Base-by-base conservation (phyloP, 192 early-diverging fungal genomes). In the Chytriomyces sp. region DNA sequence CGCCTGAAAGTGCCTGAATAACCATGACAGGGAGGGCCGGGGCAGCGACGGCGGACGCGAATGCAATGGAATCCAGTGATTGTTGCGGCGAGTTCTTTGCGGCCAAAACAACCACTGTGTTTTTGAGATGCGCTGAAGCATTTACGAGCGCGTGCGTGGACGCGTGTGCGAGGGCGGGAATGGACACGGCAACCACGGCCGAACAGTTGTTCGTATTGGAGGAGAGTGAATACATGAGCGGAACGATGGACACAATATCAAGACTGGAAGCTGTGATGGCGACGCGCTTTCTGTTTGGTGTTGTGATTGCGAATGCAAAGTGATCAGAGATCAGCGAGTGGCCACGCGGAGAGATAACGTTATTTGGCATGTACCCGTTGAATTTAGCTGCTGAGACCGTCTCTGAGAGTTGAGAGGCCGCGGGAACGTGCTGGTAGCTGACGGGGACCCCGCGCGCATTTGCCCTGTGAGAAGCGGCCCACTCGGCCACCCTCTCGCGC, bases 11-110 rank as follows among this genome's bases (percentile, higher is more conserved):
- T 8, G 54, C 54, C 30, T 56, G 54, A 2, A 61, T n/a, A 36
- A 33, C 33, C 8, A 60, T 39, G 14, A 37, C 69, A n/a, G 69
- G 69, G 14, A 69, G 31, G 6, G 25, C 38, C 1, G 80, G 74
- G 5, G 75, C 71, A 4, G 94, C 78, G 17, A 90, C 75, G 17
- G 90, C 75, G 75, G 95, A 92, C 37, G 94, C 87, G 56, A 92
- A 78, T 5, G 94, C 64, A 14, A 91, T 87, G 38, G 94, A 73
- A 65, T 96, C 92, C 64, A 94, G 89, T 6, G 91, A 90, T 73
- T 96, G 91, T 72, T 94, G 91, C 5, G 86, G 84, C n/a, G 83
- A 82, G 54, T 84, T 71, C 41, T 93, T 94, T 5, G 90, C 82
- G 37, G 95, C 75, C 22, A 95, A 78, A 38, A 86, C 74, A 44